These are phyloP conservation scores for Yarrowia bubula DNA, from an alignment of 805 yeast genomes.

Conservation along the genomic window DNA sequence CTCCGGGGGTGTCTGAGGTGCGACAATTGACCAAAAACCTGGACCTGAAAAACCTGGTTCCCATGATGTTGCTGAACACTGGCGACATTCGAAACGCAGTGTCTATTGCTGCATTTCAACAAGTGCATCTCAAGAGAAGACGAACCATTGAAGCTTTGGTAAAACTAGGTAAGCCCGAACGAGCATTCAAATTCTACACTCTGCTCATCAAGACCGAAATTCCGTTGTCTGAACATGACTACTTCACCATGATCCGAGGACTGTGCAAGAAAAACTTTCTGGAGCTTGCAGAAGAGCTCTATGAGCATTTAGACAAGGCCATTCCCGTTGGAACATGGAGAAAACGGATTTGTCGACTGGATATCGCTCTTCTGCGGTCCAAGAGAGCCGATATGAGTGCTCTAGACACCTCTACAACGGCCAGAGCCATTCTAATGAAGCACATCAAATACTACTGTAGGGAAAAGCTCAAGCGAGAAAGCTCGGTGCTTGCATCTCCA, in stretches of 20 bases:
- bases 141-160: slow-evolving; percentile 1
- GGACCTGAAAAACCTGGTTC: neutral
- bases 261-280: neutral
- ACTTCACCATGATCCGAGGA: neutral
- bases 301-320: neutral
- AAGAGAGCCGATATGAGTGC: neutral
- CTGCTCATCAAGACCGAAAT: neutral
- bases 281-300: neutral
- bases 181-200: slow-evolving; percentile 9
- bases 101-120: neutral
- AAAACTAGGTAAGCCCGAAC: neutral
- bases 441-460: neutral
- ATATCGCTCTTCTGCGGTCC: neutral
- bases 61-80: neutral
- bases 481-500: neutral
- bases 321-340: neutral
- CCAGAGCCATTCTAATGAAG: neutral
- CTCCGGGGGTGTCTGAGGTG: neutral
- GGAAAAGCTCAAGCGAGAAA: neutral
- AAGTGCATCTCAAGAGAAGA: slow-evolving; percentile 7
- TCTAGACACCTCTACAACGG: neutral
- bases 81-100: neutral
- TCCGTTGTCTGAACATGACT: slow-evolving; percentile 18
- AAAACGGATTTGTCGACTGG: slow-evolving; percentile 1
- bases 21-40: neutral